These are phyloP conservation scores for Teunomyces atbi DNA, from an alignment of 805 yeast species.

Conservation along the genomic window DNA sequence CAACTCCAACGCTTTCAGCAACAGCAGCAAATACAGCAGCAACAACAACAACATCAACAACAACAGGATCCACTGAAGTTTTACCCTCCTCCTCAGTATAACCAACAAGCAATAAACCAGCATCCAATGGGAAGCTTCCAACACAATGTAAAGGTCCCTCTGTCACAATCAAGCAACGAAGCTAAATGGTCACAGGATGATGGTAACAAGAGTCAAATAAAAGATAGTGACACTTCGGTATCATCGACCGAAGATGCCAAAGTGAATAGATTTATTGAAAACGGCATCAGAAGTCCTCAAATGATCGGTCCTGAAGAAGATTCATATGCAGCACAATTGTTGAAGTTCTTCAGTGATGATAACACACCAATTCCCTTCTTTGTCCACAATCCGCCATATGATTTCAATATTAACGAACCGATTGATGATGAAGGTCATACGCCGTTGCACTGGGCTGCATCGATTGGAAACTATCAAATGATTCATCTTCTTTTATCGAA, in stretches of 20 bases:
- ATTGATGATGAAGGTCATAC: conserved; percentile 95
- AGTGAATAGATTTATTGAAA: background rate
- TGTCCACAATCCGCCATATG: conserved; percentile 59
- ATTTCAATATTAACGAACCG: conserved; percentile 67
- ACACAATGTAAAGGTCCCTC: conserved; percentile 3
- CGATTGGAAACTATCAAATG: conserved; percentile 82
- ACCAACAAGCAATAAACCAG: conserved; percentile 2
- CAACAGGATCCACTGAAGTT: conserved; percentile 8
- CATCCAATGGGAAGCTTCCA: conserved; percentile 9
- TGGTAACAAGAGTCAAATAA: conserved; percentile 13
- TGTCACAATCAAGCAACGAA: conserved; percentile 41
- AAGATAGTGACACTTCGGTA: conserved; percentile 42
- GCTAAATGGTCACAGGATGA: conserved; percentile 47
- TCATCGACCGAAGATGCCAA: conserved; percentile 26
- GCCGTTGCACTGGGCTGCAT: conserved; percentile 96
- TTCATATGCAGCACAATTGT: conserved; percentile 37
- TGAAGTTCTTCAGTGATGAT: conserved; percentile 44
- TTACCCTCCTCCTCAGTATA: conserved; percentile 8
- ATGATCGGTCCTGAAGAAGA: conserved; percentile 37
- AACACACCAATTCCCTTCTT: conserved; percentile 58
- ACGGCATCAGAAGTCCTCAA: conserved; percentile 33
- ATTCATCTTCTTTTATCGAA: conserved; percentile 71
- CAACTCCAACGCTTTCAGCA: conserved; percentile 28
- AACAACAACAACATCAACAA: conserved; percentile 16
- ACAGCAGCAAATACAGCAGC: conserved; percentile 22